These are phyloP conservation scores for Blastosporella zonata DNA, from an alignment of 1,284 basidiomycete species.

Conservation along the genomic window DNA sequence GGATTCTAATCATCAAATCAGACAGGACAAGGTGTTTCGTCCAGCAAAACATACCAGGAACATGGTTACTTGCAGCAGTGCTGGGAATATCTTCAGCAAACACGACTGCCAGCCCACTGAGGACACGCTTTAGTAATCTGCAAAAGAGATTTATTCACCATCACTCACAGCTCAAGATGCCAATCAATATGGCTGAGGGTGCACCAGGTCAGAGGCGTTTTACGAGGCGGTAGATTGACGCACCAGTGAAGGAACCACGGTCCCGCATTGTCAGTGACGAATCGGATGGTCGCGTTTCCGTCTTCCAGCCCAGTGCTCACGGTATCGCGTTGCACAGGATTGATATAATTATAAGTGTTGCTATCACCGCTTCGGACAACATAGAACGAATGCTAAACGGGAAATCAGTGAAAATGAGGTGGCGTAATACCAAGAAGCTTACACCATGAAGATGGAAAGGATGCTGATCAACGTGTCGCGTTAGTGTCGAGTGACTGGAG, in stretches of 20 bases:
- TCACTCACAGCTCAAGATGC: background rate
- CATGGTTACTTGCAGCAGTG: background rate
- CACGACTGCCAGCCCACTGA: background rate
- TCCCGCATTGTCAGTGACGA: background rate
- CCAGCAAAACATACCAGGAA: background rate
- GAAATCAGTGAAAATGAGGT: background rate
- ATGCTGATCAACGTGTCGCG: constrained; percentile 13
- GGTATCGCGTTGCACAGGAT: background rate
- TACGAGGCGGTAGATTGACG: background rate
- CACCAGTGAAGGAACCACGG: background rate
- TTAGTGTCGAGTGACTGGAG: background rate
- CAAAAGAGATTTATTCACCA: background rate
- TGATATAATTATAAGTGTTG: background rate
- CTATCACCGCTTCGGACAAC: background rate
- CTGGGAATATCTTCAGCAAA: background rate
- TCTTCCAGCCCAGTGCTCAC: background rate
- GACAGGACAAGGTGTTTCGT: background rate
- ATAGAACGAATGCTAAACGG: background rate
- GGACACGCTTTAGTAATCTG: no score
- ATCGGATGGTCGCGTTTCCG: background rate
- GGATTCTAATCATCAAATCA: background rate
- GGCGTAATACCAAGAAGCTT: constrained; percentile 13
- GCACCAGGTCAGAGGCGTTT: background rate
- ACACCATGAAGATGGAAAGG: constrained; percentile 41
- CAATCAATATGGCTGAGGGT: constrained; percentile 1